Evolutionary conservation across 1,139 yeast species (phyloP), one percentile per base, ranked within the genome.

Genomic region (Suhomyces bribrorum): DNA sequence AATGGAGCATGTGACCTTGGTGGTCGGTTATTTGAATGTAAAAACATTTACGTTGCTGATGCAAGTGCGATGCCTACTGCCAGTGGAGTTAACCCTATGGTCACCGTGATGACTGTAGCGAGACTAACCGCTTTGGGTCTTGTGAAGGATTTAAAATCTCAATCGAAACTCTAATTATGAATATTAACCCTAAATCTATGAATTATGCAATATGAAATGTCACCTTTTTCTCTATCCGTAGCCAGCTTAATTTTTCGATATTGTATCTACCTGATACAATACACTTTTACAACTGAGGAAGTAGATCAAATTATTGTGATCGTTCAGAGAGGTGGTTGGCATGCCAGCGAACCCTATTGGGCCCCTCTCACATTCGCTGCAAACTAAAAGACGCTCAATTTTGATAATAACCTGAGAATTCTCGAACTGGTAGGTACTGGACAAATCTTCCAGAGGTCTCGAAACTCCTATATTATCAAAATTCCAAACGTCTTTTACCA

Each of bases 381-480:
- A 84, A 2, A 81, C 70, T 29, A 84, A 59, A 35, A 76, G 65
- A 37, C 85, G 61, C 34, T 71, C 73, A 14, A 81, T 61, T 18
- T 63, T 62, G 9, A 46, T 27, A 6, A 34, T 34, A 2, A 16
- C 9, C 3, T 23, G 32, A 11, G 36, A 15, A 14, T 24, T 36
- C 3, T 26, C 31, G 13, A 37, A 9, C 32, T 43, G 12, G 50
- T 34, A 22, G 8, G 26, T 45, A 12, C 57, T 45, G 2, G 42
- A 29, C 7, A 56, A 44, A 11, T 57, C 51, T 13, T 61, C 59
- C 7, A 75, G 43, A 18, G 79, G 72, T 54, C 72, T 66, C 1
- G 89, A 81, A 2, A 84, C 92, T 1, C 88, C 90, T 32, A 84
- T 75, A 52, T 84, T 84, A 48, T 83, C 90, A 50, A 84, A 84